Evolutionary conservation across 345 rosid species (phyloP), one percentile per base, ranked within the genome.

Genomic region (Gossypium thurberi): DNA sequence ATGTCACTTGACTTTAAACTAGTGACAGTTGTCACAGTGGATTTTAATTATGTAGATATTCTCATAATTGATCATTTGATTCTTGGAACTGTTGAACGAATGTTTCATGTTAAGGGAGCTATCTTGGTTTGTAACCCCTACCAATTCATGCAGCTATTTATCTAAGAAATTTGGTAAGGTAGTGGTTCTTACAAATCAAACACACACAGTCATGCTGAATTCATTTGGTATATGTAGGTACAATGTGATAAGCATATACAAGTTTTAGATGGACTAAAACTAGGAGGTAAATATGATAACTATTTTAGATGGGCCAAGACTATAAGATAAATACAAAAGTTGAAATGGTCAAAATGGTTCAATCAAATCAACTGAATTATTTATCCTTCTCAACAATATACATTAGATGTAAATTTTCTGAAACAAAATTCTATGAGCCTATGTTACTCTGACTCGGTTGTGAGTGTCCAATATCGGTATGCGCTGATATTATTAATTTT

Each of bases 91-190:
- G 21, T 47, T 47, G 55, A 23, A 14, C 10, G 8, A 47, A 46
- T 66, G 20, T 46, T 66, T 47, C 42, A 25, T 47, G 71, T 47
- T 47, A 50, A 68, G 21, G 40, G 71, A 50, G 21, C 71, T 50
- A 50, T 25, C 58, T 48, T 26, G 18, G 8, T 68, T 48, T 26
- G 8, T 68, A 48, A 15, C 57, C 57, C 57, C 71, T 67, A 14
- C 23, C 23, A n/a, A 8, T 25, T 68, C 28, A 11, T 68, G 57
- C 42, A 5, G n/a, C 17, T 11, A 68, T 25, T 15, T 17, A 68
- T 68, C 37, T 28, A 55, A 55, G 26, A 55, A 55, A 55, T 2
- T 20, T 18, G 26, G 59, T 55, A 55, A 20, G 59, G 20, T 20
- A 18, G 26, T 8, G n/a, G 20, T 53, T 53, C 59, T 8, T 55